phyloP scores from a whole-genome alignment of 1,139 yeast species.

The Candida glucosophila region DNA sequence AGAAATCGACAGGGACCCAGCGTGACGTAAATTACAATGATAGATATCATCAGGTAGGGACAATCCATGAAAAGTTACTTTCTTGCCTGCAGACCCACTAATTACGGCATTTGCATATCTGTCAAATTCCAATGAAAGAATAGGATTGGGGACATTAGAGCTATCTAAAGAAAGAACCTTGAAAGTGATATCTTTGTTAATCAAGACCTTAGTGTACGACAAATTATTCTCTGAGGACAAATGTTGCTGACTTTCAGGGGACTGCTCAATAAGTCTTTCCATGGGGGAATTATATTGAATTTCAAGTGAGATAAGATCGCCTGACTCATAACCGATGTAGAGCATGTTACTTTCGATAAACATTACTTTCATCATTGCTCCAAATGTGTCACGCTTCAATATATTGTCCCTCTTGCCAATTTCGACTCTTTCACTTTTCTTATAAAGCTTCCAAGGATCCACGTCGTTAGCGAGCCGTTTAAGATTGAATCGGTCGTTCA shows the following conservation, averaged over 20 bases:
- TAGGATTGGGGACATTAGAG: conserved; percentile 43
- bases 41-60: neutral
- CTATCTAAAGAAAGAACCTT: conserved; percentile 14
- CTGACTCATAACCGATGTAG: conserved; percentile 51
- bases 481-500: conserved; percentile 10
- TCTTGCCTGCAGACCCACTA: conserved; percentile 36
- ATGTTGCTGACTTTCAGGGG: no score
- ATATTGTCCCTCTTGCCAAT: conserved; percentile 8
- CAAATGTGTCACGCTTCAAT: conserved; percentile 29
- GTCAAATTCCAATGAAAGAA: conserved; percentile 26
- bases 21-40: conserved; percentile 9
- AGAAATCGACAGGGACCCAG: conserved; percentile 15
- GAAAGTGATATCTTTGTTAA: conserved; percentile 15
- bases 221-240: no score
- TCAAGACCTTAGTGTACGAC: no score
- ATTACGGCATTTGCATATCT: conserved; percentile 12
- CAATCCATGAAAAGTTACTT: conserved; percentile 18
- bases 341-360: conserved; percentile 21
- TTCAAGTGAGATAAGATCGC: conserved; percentile 32
- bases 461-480: conserved; percentile 20
- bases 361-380: conserved; percentile 46
- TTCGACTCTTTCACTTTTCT: conserved; percentile 6
- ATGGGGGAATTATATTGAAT: conserved; percentile 7
- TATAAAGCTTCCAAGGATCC: conserved; percentile 12
- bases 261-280: neutral